phyloP scores from a whole-genome alignment of 371 early-diverging fungal species.

The Mortierella sp. region DNA sequence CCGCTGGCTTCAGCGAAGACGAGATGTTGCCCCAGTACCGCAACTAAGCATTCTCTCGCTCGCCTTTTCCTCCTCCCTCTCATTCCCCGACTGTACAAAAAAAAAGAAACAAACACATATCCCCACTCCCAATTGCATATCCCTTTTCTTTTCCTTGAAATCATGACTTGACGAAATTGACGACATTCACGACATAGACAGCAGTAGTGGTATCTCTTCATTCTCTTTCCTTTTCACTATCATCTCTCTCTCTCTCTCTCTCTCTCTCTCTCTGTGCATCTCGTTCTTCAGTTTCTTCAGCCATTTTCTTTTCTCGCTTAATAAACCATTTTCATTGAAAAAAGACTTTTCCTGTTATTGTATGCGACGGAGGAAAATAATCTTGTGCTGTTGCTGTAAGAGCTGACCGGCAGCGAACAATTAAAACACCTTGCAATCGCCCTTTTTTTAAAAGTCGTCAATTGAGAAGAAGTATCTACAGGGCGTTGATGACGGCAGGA shows the following conservation, averaged over 20 bases:
- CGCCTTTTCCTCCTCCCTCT: not conserved
- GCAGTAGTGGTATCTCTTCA: conserved; percentile 1
- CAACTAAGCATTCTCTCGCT: conserved; percentile 24
- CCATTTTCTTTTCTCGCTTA: not conserved
- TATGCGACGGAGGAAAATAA: not conserved
- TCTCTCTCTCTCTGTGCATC: conserved; percentile 13
- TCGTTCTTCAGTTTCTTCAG: not conserved
- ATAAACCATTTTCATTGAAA: conserved; percentile 5
- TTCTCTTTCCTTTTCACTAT: not conserved
- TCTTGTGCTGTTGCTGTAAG: not conserved
- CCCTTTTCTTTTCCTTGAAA: not conserved
- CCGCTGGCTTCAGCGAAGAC: conserved; percentile 75
- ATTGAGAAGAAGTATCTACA: not conserved
- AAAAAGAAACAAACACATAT: not conserved
- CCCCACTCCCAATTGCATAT: not conserved
- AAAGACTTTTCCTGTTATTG: not conserved
- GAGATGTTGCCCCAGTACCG: conserved; percentile 64
- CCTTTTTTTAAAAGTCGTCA: no score
- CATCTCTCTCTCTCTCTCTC: no score
- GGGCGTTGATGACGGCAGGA: not conserved
- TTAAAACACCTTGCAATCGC: no score
- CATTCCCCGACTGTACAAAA: not conserved
- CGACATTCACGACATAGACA: conserved; percentile 12
- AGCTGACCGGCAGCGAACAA: no score
- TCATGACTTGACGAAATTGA: conserved; percentile 7